These are phyloP conservation scores for Arachis hypogaea DNA, from an alignment of 306 rosid species.

Conservation along the genomic window DNA sequence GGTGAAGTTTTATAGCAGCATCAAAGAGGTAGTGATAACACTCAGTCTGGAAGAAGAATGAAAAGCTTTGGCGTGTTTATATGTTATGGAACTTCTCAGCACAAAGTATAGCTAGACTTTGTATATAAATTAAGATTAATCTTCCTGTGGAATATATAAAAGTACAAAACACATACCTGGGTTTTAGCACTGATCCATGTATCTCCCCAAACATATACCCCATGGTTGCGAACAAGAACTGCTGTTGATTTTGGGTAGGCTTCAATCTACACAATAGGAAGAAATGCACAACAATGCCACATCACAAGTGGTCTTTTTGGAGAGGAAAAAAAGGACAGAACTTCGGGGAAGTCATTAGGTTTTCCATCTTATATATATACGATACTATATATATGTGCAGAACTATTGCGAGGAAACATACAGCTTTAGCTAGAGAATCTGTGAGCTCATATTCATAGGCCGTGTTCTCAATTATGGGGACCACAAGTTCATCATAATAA, in stretches of 20 bases:
- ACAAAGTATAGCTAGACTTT: slow-evolving; percentile 30
- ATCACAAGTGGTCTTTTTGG: slow-evolving; percentile 9
- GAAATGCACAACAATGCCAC: slow-evolving; percentile 15
- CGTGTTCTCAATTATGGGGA: slow-evolving; percentile 91
- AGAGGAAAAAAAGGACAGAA: not conserved
- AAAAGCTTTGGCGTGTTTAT: slow-evolving; percentile 11
- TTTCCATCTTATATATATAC: slow-evolving; percentile 25
- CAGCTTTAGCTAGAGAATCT: slow-evolving; percentile 92
- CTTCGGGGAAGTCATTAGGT: not conserved
- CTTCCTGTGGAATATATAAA: slow-evolving; percentile 21
- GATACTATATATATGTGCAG: not conserved
- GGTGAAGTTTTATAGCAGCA: slow-evolving; percentile 87
- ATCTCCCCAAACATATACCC: slow-evolving; percentile 94
- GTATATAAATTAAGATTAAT: slow-evolving; percentile 3
- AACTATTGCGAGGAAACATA: slow-evolving; percentile 50
- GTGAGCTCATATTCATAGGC: slow-evolving; percentile 90
- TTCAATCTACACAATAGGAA: slow-evolving; percentile 62
- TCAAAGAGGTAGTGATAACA: slow-evolving; percentile 93
- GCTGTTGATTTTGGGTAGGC: slow-evolving; percentile 97
- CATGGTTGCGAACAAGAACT: slow-evolving; percentile 98
- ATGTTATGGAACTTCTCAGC: slow-evolving; percentile 18
- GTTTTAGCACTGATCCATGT: slow-evolving; percentile 96
- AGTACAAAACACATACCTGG: slow-evolving; percentile 62
- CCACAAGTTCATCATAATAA: slow-evolving; percentile 93
- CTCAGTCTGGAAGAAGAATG: slow-evolving; percentile 63